A percentile compares a stretch with the other conserved stretches of the same genome.
Conservation (phyloP, 2,329 filamentous ascomycete species). For the Helotiales sp. region DNA sequence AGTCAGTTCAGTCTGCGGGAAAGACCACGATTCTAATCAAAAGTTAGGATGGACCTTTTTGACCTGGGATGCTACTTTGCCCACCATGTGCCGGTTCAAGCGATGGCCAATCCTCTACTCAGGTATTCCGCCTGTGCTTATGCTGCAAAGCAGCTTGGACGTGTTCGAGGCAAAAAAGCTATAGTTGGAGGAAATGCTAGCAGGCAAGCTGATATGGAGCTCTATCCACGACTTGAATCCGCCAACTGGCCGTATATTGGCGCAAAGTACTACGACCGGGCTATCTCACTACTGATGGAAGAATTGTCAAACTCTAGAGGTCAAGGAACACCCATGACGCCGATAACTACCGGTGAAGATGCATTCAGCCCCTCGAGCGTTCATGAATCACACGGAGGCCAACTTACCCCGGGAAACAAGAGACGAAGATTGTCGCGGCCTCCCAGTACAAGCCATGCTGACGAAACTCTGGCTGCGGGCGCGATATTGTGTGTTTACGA, state of each 20-base stretch:
- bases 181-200: constrained; percentile 53
- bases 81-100: constrained; percentile 62
- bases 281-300: constrained; percentile 55
- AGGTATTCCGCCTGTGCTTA: constrained; percentile 63
- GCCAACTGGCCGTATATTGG: constrained; percentile 65
- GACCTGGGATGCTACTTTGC: constrained; percentile 63
- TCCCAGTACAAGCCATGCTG: constrained; percentile 51
- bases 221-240: constrained; percentile 51
- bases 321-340: constrained; percentile 35
- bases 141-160: constrained; percentile 63
- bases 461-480: constrained; percentile 67
- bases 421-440: constrained; percentile 51
- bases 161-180: constrained; percentile 57
- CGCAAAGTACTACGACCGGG: constrained; percentile 64
- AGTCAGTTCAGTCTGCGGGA: constrained; percentile 25
- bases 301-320: constrained; percentile 42
- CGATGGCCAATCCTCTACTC: constrained; percentile 53
- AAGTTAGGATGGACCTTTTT: constrained; percentile 56
- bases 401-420: constrained; percentile 41
- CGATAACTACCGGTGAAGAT: constrained; percentile 43
- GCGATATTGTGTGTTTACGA: constrained; percentile 72
- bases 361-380: constrained; percentile 35
- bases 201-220: constrained; percentile 56
- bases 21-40: constrained; percentile 11
- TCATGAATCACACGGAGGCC: constrained; percentile 32